Base-by-base conservation (phyloP, 352 stramenopile genomes). In the Poterioochromonas sp. region DNA sequence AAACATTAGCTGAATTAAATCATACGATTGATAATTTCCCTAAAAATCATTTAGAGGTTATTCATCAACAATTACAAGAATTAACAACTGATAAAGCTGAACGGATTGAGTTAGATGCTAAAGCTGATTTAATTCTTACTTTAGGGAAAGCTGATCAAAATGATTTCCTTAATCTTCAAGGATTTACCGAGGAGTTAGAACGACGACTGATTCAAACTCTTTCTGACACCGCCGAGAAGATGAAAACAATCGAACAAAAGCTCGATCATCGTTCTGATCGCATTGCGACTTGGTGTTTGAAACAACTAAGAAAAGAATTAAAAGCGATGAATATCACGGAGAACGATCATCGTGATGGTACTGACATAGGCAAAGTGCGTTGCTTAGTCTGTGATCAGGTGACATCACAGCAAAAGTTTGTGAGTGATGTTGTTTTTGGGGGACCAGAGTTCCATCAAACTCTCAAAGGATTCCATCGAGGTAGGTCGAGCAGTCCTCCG, bases 351-450 rank as follows among this genome's bases (percentile, higher is more conserved):
- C 2, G 18, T 41, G 62, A 43, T 22, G 62, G 62, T n/a, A 71
- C 62, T 26, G 26, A 44, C 3, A 43, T 71, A 43, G 62, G 62
- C 8, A 71, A 71, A 71, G 62, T 71, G 3, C 15, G 32, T 40
- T 71, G 62, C 41, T 29, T 71, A 26, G 62, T 71, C 2, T 71
- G 62, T 71, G 34, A 71, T 47, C 62, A 71, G 20, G 62, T 43
- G 15, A n/a, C 32, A 12, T 43, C 11, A 8, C 62, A 71, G 34
- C 62, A 71, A n/a, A n/a, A n/a, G n/a, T n/a, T n/a, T n/a, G n/a
- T n/a, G n/a, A n/a, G n/a, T n/a, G n/a, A n/a, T n/a, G n/a, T n/a
- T n/a, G n/a, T n/a, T n/a, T n/a, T n/a, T n/a, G n/a, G n/a, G n/a
- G n/a, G n/a, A n/a, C n/a, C n/a, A n/a, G n/a, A n/a, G n/a, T n/a